Evolutionary conservation across 2,329 filamentous ascomycete species (phyloP), one percentile per base, ranked within the genome.

Genomic region (Metarhizium guizhouense): DNA sequence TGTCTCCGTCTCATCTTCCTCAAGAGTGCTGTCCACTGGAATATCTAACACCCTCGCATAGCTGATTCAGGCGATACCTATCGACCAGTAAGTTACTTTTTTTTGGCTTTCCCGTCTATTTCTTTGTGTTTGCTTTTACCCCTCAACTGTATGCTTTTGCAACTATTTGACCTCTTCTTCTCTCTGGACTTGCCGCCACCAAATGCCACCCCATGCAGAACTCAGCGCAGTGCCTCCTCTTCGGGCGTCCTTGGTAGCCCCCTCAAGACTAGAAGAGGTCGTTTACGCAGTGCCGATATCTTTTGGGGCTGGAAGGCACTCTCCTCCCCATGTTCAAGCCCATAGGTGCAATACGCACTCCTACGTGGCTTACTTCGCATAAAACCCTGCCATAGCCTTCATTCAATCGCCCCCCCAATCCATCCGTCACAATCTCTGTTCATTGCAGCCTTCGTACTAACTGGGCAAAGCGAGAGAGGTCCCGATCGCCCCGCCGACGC

Each of bases 401-500:
- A 14, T 40, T 13, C 38, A 40, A 11, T 34, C 38, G 14, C 3
- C 5, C 4, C 5, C 34, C 34, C 47, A 16, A 6, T 16, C 47
- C 30, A 34, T 14, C 14, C 32, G 16, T 30, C 47, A 30, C 5
- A 16, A 8, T 16, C 16, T 16, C n/a, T 40, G 32, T 34, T 8
- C 10, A 13, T 32, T 4, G 16, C 25, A 47, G 45, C 25, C 14
- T 48, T 14, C n/a, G n/a, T 48, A 10, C 54, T 71, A 65, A 72
- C 66, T 59, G 56, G 57, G 63, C 66, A 54, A 79, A 93, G 88
- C 88, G 89, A 73, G 90, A 95, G 84, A 88, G 86, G 77, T 86
- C 84, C 74, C 85, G 87, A 72, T 90, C 87, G 64, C 86, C 87
- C 68, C 85, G 86, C 70, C 85, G 87, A 73, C 86, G 90, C 74